Base-by-base conservation (phyloP, 1,284 basidiomycete species). In the Acaromyces ingoldii region DNA sequence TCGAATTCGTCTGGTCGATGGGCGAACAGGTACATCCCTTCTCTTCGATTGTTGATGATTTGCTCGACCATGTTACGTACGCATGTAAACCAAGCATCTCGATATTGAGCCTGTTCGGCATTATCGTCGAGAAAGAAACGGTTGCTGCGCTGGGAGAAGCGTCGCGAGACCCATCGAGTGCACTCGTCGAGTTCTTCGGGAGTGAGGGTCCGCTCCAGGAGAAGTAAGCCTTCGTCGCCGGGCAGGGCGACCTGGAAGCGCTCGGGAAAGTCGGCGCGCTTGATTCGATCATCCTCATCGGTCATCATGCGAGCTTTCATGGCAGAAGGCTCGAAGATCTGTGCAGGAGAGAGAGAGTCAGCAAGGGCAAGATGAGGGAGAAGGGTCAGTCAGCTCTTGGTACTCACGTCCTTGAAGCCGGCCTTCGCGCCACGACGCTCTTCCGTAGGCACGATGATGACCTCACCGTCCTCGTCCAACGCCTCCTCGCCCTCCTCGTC, bases 311-410 rank as follows among this genome's bases (percentile, higher is more conserved):
- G 84, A 57, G 86, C 88, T 60, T 85, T 85, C 72, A 99, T 97
- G 80, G 97, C 91, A 6, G 91, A 89, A 0, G 95, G 95, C 75
- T 99, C 95, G 66, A 98, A 99, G 58, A 99, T 91, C 89, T 95
- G 67, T 19, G 29, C 10, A 6, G 15, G 31, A n/a, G n/a, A 24
- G 25, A 34, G 34, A 26, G 30, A 22, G 24, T 13, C 15, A 38
- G 11, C 11, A 19, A 31, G 37, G 28, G 13, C 6, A 17, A 15
- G 36, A 29, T 30, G 28, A 40, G 36, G 25, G 47, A 15, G 24
- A 41, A n/a, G n/a, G n/a, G n/a, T n/a, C n/a, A n/a, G n/a, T n/a
- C n/a, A n/a, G n/a, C n/a, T n/a, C 11, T 21, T 34, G 9, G 29
- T 34, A 80, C 89, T 62, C 67, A 91, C 91, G 76, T 97, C 93